A percentile compares a stretch with the other conserved stretches of the same genome.
phyloP scores from a whole-genome alignment of 768 basidiomycete genomes.

The Lyophyllum atratum region DNA sequence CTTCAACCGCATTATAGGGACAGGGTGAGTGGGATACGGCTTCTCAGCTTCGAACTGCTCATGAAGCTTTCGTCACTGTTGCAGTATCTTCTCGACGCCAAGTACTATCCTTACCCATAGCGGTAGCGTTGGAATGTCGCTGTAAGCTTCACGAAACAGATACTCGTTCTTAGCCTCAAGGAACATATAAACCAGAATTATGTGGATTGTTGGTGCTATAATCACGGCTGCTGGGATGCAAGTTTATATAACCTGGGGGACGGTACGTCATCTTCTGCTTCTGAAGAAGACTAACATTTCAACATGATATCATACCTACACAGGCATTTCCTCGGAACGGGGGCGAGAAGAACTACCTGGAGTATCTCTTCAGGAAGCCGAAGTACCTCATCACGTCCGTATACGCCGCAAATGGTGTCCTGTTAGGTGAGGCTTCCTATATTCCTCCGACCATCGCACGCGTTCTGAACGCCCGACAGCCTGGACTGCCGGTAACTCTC shows the following conservation, averaged over 20 bases:
- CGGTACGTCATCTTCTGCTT: conserved; percentile 23
- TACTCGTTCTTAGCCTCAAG: not conserved
- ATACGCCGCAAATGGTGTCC: conserved; percentile 53
- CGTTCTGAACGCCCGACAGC: conserved; percentile 5
- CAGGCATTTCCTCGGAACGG: conserved; percentile 63
- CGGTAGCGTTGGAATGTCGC: conserved; percentile 42
- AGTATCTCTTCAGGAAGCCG: conserved; percentile 60
- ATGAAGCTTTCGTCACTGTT: not conserved
- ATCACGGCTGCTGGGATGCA: conserved; percentile 41
- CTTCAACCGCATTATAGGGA: conserved; percentile 46
- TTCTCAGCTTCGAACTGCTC: not conserved
- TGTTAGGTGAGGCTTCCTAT: conserved; percentile 42
- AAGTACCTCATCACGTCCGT: conserved; percentile 56
- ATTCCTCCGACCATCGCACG: not conserved
- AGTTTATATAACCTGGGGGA: conserved; percentile 43
- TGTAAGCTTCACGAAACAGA: conserved; percentile 29
- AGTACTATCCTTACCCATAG: conserved; percentile 37
- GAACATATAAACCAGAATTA: conserved; percentile 24
- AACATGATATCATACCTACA: not conserved
- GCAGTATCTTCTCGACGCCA: conserved; percentile 42
- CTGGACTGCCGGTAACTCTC: conserved; percentile 35
- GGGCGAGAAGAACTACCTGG: conserved; percentile 74
- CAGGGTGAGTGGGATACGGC: conserved; percentile 31
- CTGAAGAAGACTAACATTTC: not conserved
- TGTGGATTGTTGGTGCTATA: conserved; percentile 45